Percentiles rank a stretch among this genome's conserved stretches.
These are phyloP conservation scores for Asterella californica DNA, from an alignment of 225 moss, liverwort and hornwort species.

Conservation along the genomic window DNA sequence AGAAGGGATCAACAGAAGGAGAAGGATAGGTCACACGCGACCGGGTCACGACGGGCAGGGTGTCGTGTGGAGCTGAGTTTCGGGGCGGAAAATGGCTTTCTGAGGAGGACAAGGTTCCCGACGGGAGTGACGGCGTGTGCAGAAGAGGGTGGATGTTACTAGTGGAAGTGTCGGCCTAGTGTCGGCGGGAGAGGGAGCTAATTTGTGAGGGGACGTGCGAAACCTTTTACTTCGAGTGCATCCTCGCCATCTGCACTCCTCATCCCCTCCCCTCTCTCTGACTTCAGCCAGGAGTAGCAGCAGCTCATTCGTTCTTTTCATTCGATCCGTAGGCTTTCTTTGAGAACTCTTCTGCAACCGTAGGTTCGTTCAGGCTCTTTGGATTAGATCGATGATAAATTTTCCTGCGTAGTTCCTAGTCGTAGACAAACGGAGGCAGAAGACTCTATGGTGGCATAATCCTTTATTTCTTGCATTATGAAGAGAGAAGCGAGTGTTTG, in stretches of 20 bases:
- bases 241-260: constrained; percentile 16
- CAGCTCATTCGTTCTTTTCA: constrained; percentile 11
- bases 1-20: neutral
- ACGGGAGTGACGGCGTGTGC: neutral
- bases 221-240: constrained; percentile 7
- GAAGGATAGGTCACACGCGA: neutral
- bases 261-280: constrained; percentile 12
- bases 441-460: neutral
- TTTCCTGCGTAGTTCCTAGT: neutral
- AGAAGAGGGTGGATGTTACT: neutral
- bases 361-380: constrained; percentile 1
- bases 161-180: neutral
- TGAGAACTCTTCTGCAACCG: constrained; percentile 13
- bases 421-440: neutral
- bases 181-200: constrained; percentile 6
- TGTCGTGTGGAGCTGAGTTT: neutral
- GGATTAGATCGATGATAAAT: neutral
- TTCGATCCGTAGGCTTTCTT: constrained; percentile 9
- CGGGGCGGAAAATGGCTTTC: neutral
- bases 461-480: neutral
- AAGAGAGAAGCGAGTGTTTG: neutral
- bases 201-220: constrained; percentile 11
- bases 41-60: neutral
- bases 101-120: constrained; percentile 5
- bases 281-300: constrained; percentile 22